These are phyloP conservation scores for Aspergillus biplanus DNA, from an alignment of 495 filamentous ascomycete species.

Conservation along the genomic window DNA sequence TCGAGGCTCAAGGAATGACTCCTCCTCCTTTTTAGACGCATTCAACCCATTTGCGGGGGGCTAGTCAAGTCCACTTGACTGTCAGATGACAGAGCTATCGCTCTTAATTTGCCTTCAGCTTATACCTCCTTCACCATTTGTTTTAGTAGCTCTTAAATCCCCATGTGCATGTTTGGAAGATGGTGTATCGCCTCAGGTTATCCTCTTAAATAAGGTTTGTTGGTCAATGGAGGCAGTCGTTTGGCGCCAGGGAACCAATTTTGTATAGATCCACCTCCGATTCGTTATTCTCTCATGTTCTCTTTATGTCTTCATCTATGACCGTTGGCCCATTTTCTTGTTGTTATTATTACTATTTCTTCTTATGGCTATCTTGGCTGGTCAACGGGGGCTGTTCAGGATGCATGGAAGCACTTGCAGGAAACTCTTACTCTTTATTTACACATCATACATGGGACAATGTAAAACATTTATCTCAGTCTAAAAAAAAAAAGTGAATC, in stretches of 20 bases:
- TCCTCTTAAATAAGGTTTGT: conserved; percentile 37
- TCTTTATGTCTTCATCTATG: conserved; percentile 39
- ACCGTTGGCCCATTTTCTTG: conserved; percentile 34
- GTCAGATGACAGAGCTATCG: conserved; percentile 12
- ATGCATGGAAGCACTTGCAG: conserved; percentile 38
- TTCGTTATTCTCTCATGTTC: conserved; percentile 26
- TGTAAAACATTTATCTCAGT: conserved; percentile 46
- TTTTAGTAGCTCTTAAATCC: conserved; percentile 55
- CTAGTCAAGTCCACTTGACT: conserved; percentile 16
- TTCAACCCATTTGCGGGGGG: conserved; percentile 8
- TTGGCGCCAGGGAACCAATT: conserved; percentile 49
- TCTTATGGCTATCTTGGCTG: conserved; percentile 34
- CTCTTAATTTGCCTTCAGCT: conserved; percentile 15
- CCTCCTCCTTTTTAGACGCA: conserved; percentile 58
- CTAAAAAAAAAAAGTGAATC: no score
- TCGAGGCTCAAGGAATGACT: conserved; percentile 49
- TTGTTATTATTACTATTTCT: conserved; percentile 33
- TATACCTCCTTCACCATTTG: conserved; percentile 38
- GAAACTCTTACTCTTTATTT: conserved; percentile 39
- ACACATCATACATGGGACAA: conserved; percentile 52
- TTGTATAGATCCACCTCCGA: conserved; percentile 53
- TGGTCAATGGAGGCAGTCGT: conserved; percentile 42
- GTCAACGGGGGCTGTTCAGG: conserved; percentile 28
- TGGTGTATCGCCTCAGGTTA: conserved; percentile 41
- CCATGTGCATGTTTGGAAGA: conserved; percentile 37